These are phyloP conservation scores for Serendipita vermifera DNA, from an alignment of 768 basidiomycete genomes.

Conservation along the genomic window DNA sequence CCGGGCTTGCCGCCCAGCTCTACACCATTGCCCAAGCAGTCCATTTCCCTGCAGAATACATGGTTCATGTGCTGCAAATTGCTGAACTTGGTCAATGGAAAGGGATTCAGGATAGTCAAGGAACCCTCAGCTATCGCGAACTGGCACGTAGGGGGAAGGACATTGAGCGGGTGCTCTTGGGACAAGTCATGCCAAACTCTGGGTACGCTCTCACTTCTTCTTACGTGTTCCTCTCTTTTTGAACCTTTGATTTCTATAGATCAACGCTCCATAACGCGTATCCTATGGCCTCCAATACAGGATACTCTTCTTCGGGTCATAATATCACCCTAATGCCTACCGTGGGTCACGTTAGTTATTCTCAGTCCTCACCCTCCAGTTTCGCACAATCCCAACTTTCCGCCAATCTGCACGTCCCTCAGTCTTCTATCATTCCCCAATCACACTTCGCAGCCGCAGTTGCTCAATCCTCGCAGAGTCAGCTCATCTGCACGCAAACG, in stretches of 20 bases:
- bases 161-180: neutral
- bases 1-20: neutral
- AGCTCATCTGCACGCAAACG: neutral
- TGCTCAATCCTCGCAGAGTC: neutral
- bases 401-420: neutral
- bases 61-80: neutral
- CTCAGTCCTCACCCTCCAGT: neutral
- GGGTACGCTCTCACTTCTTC: neutral
- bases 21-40: neutral
- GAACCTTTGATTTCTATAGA: no score
- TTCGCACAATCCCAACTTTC: neutral
- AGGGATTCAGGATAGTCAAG: neutral
- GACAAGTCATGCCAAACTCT: neutral
- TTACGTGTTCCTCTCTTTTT: neutral
- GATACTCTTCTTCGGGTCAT: no score
- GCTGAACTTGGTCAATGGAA: constrained; percentile 8
- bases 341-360: neutral
- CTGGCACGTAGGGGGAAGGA: neutral
- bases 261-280: no score
- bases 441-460: neutral
- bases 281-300: no score
- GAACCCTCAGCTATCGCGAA: constrained; percentile 2
- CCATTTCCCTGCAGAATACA: constrained; percentile 1
- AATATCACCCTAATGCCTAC: neutral
- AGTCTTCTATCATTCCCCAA: no score